Percentiles rank a stretch among this genome's conserved stretches.
Evolutionary conservation across 2,329 filamentous ascomycete species (phyloP).

Genomic region (Colletotrichum siamense): DNA sequence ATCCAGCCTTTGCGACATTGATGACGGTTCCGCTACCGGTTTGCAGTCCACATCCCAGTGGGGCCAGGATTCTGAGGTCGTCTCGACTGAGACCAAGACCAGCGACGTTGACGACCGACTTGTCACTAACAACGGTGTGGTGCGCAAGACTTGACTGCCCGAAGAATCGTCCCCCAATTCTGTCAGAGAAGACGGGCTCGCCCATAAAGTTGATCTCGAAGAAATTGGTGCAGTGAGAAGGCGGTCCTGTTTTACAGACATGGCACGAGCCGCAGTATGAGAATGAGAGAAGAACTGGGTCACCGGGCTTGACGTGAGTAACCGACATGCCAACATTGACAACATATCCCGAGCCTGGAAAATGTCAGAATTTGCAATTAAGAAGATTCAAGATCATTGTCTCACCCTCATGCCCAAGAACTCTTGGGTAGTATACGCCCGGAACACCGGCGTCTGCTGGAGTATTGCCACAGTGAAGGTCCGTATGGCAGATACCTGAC

Average conservation of each 20-base stretch:
- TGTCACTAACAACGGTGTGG: slow-evolving; percentile 31
- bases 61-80: slow-evolving; percentile 34
- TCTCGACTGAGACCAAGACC: background rate
- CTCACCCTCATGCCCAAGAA: slow-evolving; percentile 59
- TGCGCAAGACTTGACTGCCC: slow-evolving; percentile 38
- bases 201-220: slow-evolving; percentile 51
- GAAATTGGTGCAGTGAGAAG: slow-evolving; percentile 54
- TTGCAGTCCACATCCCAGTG: slow-evolving; percentile 41
- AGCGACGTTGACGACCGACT: slow-evolving; percentile 30
- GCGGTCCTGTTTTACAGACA: slow-evolving; percentile 49
- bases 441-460: slow-evolving; percentile 6
- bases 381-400: background rate
- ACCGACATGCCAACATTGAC: slow-evolving; percentile 44
- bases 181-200: slow-evolving; percentile 2
- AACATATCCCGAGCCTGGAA: slow-evolving; percentile 50
- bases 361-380: background rate
- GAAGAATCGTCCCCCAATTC: slow-evolving; percentile 33
- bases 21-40: slow-evolving; percentile 40
- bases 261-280: slow-evolving; percentile 45
- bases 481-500: slow-evolving; percentile 61
- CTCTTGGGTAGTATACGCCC: slow-evolving; percentile 28
- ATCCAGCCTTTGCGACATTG: slow-evolving; percentile 32
- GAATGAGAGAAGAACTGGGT: slow-evolving; percentile 57
- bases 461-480: slow-evolving; percentile 49
- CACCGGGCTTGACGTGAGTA: slow-evolving; percentile 53